These are phyloP conservation scores for Ceratobasidium sp. DNA, from an alignment of 1,284 basidiomycete species.

Conservation along the genomic window DNA sequence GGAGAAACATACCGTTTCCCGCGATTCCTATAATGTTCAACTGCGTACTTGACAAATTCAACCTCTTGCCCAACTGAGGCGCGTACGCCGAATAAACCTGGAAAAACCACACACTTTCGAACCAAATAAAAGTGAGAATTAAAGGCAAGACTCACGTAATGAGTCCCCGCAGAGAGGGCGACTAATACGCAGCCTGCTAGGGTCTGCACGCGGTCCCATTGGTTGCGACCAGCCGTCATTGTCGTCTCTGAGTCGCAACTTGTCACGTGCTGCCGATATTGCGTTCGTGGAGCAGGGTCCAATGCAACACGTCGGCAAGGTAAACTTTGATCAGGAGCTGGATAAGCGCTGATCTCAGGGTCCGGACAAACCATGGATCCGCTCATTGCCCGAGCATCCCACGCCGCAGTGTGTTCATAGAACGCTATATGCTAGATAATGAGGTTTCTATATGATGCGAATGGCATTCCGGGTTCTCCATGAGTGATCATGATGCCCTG, in stretches of 20 bases:
- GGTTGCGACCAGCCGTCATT: slow-evolving; percentile 14
- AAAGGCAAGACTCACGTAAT: slow-evolving; percentile 47
- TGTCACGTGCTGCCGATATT: too few relatives aligned
- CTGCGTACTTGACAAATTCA: slow-evolving; percentile 73
- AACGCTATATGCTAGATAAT: too few relatives aligned
- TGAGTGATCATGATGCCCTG: too few relatives aligned
- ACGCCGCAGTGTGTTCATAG: too few relatives aligned
- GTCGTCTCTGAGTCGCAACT: slow-evolving; percentile 27
- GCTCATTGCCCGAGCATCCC: too few relatives aligned
- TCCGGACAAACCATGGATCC: too few relatives aligned
- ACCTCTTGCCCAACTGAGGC: slow-evolving; percentile 30
- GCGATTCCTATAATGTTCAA: slow-evolving; percentile 74
- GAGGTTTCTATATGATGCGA: too few relatives aligned
- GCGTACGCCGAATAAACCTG: slow-evolving; percentile 45
- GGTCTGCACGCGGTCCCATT: slow-evolving; percentile 32
- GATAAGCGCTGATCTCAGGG: too few relatives aligned
- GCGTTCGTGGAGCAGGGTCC: too few relatives aligned
- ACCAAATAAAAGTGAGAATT: not conserved
- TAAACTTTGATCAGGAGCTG: too few relatives aligned
- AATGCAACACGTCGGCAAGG: too few relatives aligned
- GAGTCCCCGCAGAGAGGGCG: slow-evolving; percentile 46
- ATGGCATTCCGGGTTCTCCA: too few relatives aligned
- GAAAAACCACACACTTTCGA: not conserved
- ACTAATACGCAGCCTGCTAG: slow-evolving; percentile 44
- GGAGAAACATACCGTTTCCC: slow-evolving; percentile 33